Evolutionary conservation across 768 basidiomycete species (phyloP).

Genomic region (Mycena indigotica): DNA sequence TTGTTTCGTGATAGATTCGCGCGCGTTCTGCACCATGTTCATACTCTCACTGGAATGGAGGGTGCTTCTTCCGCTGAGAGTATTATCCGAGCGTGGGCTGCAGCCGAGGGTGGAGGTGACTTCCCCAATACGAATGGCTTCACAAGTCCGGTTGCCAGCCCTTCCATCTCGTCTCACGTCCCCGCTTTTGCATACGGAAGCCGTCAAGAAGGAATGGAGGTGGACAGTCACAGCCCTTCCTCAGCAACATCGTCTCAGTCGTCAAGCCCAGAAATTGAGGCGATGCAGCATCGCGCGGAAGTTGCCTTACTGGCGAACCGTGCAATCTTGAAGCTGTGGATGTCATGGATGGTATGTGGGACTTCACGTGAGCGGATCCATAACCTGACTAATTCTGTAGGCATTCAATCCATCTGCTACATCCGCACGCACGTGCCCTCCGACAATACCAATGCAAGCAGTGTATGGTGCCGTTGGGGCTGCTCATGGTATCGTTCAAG

Average conservation of each 20-base stretch:
- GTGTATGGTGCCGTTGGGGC: constrained; percentile 62
- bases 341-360: constrained; percentile 21
- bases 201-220: background rate
- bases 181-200: background rate
- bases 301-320: constrained; percentile 10
- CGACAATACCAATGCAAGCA: constrained; percentile 49
- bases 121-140: background rate
- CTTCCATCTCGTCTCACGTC: background rate
- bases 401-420: background rate
- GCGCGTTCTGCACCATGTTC: constrained; percentile 1
- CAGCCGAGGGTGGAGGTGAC: background rate
- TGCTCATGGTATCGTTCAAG: constrained; percentile 63
- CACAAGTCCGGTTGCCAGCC: background rate
- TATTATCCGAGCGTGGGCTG: constrained; percentile 8
- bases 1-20: constrained; percentile 5
- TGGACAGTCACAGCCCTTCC: background rate
- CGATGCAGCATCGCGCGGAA: constrained; percentile 1
- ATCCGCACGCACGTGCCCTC: constrained; percentile 8
- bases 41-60: constrained; percentile 3
- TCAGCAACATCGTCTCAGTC: background rate
- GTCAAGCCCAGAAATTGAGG: background rate
- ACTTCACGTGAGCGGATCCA: background rate
- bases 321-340: constrained; percentile 14
- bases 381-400: background rate
- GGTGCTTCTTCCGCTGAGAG: constrained; percentile 10